Evolutionary conservation across 177 flowering plant genomes (phyloP).

Genomic region (Tripterygium wilfordii): DNA sequence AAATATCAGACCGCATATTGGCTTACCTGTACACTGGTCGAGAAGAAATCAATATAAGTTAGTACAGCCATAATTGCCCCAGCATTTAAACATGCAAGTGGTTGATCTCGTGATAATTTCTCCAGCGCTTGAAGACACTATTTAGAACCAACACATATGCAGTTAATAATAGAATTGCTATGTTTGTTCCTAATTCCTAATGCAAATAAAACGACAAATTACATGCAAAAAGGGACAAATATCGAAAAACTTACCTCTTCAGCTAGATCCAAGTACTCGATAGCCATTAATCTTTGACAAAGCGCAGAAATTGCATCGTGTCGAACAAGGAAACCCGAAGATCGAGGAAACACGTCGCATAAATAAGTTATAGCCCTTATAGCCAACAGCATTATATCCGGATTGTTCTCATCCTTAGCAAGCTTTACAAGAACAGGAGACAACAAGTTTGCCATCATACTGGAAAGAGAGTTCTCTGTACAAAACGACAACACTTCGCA

Average conservation of each 20-base stretch:
- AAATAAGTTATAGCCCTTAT: slow-evolving; percentile 79
- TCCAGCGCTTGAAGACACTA: slow-evolving; percentile 94
- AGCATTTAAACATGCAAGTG: slow-evolving; percentile 71
- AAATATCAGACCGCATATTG: not conserved
- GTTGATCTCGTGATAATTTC: slow-evolving; percentile 77
- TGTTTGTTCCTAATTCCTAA: too few relatives aligned
- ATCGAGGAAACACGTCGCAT: slow-evolving; percentile 63
- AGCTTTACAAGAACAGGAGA: slow-evolving; percentile 64
- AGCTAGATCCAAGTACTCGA: slow-evolving; percentile 90
- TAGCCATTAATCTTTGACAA: slow-evolving; percentile 54
- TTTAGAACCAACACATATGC: slow-evolving; percentile 11
- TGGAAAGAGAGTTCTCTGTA: slow-evolving; percentile 46
- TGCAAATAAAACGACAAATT: not conserved
- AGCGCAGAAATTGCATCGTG: slow-evolving; percentile 68
- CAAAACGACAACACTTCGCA: slow-evolving; percentile 76
- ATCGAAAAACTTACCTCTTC: slow-evolving; percentile 54
- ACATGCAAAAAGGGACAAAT: not conserved
- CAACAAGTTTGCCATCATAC: slow-evolving; percentile 32
- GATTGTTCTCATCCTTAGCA: slow-evolving; percentile 48
- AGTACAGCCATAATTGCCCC: slow-evolving; percentile 86
- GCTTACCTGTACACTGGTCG: slow-evolving; percentile 74
- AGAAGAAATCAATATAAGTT: slow-evolving; percentile 77
- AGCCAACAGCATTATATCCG: slow-evolving; percentile 73
- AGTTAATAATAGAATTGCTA: too few relatives aligned
- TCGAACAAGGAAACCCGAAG: slow-evolving; percentile 46